A percentile compares a stretch with the other conserved stretches of the same genome.
Conservation (phyloP, 371 early-diverging fungal species). For the Saksenaea oblongispora region DNA sequence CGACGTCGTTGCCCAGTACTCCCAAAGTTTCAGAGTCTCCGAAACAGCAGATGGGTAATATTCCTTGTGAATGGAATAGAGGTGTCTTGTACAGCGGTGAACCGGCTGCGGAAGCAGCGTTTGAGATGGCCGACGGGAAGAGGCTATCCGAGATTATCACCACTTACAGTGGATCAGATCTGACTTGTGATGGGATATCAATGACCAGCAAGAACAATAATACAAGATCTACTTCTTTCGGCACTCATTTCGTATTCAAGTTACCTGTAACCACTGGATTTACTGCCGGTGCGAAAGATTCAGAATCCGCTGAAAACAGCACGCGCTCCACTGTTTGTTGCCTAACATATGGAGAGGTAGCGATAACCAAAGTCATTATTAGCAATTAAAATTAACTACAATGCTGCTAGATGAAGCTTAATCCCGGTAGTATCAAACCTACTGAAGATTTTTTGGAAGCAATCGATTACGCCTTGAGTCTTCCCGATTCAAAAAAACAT, state of each 20-base stretch:
- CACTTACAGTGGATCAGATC: not conserved
- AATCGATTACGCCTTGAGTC: not conserved
- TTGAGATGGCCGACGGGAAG: not conserved
- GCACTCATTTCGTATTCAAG: not conserved
- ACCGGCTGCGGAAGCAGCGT: not conserved
- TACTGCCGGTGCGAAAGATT: not conserved
- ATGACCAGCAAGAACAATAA: not conserved
- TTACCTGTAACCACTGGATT: not conserved
- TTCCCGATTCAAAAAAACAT: not conserved
- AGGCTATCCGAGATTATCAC: not conserved
- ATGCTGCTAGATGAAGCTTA: not conserved
- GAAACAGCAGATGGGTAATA: not conserved
- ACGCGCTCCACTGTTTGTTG: not conserved
- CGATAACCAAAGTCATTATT: not conserved
- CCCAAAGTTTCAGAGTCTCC: too few relatives aligned
- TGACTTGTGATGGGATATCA: not conserved
- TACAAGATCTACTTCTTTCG: not conserved
- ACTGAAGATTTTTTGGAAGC: not conserved
- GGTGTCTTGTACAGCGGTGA: not conserved
- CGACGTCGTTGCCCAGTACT: constrained; percentile 6
- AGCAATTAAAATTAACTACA: not conserved
- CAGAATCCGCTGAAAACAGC: not conserved
- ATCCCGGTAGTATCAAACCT: not conserved
- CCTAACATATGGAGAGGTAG: not conserved
- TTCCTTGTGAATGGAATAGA: not conserved